A percentile compares a stretch with the other conserved stretches of the same genome.
Evolutionary conservation across 176 grass and related monocot genomes (phyloP).

Genomic region (Oropetium thomaeum): DNA sequence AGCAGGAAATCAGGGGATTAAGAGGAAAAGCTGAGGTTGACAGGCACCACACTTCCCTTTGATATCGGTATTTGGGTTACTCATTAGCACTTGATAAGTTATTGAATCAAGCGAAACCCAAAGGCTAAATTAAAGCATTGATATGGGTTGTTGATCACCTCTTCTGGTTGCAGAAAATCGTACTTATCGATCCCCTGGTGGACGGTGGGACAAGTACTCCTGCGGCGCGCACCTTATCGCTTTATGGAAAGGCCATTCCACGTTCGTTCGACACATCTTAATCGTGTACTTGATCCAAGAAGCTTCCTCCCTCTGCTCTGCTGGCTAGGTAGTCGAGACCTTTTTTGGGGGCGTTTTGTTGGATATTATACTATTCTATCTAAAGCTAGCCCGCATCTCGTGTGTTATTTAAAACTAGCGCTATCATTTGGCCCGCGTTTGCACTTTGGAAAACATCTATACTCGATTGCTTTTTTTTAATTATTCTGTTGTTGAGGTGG

Average conservation of each 20-base stretch:
- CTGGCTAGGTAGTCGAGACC: background rate
- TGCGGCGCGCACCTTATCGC: slow-evolving; percentile 34
- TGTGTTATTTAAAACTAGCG: background rate
- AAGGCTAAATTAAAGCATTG: slow-evolving; percentile 20
- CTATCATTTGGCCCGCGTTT: slow-evolving; percentile 13
- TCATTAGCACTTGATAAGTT: background rate
- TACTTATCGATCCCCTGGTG: background rate
- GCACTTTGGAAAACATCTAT: background rate
- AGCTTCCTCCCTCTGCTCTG: background rate
- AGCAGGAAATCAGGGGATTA: background rate
- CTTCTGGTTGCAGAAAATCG: background rate
- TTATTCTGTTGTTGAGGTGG: background rate
- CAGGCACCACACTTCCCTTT: background rate
- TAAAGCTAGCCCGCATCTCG: background rate
- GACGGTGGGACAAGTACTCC: background rate
- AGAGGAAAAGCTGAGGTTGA: background rate
- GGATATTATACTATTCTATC: slow-evolving; percentile 12
- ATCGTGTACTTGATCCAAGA: background rate
- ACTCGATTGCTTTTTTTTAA: slow-evolving; percentile 21
- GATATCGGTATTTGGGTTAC: background rate
- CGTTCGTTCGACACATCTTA: background rate
- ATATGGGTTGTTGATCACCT: background rate
- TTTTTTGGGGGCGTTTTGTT: background rate
- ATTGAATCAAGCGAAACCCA: slow-evolving; percentile 3
- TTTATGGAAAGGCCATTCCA: slow-evolving; percentile 23